A percentile compares a stretch with the other conserved stretches of the same genome.
Conservation (phyloP, 495 filamentous ascomycete species). For the Pseudevernia furfuracea region DNA sequence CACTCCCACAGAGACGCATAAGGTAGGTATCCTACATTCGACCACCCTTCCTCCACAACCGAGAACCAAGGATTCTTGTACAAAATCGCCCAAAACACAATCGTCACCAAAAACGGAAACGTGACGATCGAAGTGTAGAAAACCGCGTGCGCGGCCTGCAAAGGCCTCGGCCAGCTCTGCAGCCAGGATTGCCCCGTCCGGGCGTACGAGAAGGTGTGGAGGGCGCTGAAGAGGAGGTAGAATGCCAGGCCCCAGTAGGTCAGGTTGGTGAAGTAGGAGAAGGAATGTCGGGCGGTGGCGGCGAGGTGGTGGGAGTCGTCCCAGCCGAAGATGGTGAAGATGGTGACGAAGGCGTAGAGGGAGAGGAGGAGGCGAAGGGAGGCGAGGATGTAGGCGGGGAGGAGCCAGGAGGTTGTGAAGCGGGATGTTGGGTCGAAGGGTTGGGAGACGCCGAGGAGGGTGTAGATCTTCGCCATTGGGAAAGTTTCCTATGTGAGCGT, state of each 20-base stretch:
- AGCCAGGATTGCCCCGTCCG: conserved; percentile 46
- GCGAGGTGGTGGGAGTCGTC: conserved; percentile 39
- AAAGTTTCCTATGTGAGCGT: not conserved
- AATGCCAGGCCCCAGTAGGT: conserved; percentile 76
- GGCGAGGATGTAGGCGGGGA: conserved; percentile 57
- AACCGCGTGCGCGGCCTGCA: conserved; percentile 58
- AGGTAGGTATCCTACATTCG: conserved; percentile 43
- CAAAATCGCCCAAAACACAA: conserved; percentile 47
- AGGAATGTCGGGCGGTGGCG: conserved; percentile 41
- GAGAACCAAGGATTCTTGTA: conserved; percentile 48
- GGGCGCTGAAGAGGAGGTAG: conserved; percentile 57
- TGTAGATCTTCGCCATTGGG: conserved; percentile 19
- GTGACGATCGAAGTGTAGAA: conserved; percentile 60
- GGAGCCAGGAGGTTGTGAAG: conserved; percentile 69
- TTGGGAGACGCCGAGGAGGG: conserved; percentile 19
- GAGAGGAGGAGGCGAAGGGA: conserved; percentile 50
- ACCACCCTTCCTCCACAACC: conserved; percentile 50
- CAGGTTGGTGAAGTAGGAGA: conserved; percentile 74
- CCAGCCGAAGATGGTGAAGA: conserved; percentile 62
- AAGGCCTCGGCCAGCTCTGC: conserved; percentile 49
- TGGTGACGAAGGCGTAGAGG: conserved; percentile 63
- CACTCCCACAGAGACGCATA: not conserved
- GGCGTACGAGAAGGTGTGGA: conserved; percentile 62
- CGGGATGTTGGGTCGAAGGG: conserved; percentile 52
- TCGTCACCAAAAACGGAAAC: conserved; percentile 58